These are phyloP conservation scores for Aegilops umbellulata DNA, from an alignment of 176 grass and related monocot species.

Conservation along the genomic window DNA sequence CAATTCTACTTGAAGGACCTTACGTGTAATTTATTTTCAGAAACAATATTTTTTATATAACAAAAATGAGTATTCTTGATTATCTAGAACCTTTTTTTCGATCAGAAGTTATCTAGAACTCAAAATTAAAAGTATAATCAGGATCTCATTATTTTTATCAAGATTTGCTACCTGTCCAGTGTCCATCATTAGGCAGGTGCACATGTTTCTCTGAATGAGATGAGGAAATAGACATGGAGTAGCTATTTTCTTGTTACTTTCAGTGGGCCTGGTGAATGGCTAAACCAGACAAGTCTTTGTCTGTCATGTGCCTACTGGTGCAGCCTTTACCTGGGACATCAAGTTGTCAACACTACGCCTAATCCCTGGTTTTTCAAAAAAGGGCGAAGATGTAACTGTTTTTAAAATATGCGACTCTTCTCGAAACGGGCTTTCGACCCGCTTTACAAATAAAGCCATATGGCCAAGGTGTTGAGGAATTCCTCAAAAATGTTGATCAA, in stretches of 20 bases:
- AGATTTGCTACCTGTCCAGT: slow-evolving; percentile 35
- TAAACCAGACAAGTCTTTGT: slow-evolving; percentile 44
- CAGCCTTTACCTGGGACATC: slow-evolving; percentile 37
- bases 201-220: slow-evolving; percentile 31
- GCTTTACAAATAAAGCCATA: too few relatives aligned
- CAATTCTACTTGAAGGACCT: background rate
- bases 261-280: background rate
- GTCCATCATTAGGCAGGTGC: slow-evolving; percentile 30
- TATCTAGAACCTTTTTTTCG: background rate
- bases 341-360: background rate
- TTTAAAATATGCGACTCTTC: background rate
- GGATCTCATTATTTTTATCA: slow-evolving; percentile 17
- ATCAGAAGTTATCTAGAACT: slow-evolving; percentile 16
- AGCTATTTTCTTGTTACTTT: slow-evolving; percentile 28
- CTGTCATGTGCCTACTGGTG: slow-evolving; percentile 27
- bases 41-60: background rate
- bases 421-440: too few relatives aligned
- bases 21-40: background rate
- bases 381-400: background rate
- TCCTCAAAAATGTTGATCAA: too few relatives aligned
- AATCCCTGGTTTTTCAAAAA: background rate
- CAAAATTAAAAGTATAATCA: slow-evolving; percentile 5
- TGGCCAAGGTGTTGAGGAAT: too few relatives aligned
- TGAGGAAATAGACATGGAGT: slow-evolving; percentile 4
- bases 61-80: too few relatives aligned